These are phyloP conservation scores for Tolypocladium sp. DNA, from an alignment of 2,329 filamentous ascomycete species.

Conservation along the genomic window DNA sequence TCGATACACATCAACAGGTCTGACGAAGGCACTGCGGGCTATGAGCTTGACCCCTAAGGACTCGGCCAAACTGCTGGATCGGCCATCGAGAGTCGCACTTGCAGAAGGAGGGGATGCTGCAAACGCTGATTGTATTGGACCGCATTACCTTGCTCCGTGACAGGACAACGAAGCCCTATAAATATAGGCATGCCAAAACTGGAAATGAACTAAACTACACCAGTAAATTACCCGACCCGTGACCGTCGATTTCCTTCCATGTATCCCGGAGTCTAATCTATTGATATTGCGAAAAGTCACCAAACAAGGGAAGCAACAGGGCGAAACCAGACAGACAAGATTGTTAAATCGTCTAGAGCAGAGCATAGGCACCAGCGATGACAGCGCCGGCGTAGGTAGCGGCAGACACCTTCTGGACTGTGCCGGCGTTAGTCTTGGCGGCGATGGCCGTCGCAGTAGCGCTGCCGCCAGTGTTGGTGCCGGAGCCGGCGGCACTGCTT, in stretches of 20 bases:
- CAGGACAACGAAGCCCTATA: not conserved
- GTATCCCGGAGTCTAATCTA: not conserved
- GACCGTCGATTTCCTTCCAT: not conserved
- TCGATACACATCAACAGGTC: slow-evolving; percentile 7
- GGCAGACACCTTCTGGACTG: not conserved
- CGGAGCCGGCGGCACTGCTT: not conserved
- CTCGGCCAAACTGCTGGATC: not conserved
- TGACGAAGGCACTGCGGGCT: slow-evolving; percentile 16
- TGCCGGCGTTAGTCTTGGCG: not conserved
- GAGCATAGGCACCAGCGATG: not conserved
- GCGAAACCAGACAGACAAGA: not conserved
- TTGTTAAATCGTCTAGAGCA: not conserved
- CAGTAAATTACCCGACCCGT: not conserved
- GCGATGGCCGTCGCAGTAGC: not conserved
- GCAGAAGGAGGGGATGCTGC: not conserved
- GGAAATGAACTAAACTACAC: not conserved
- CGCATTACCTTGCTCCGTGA: not conserved
- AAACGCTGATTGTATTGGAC: not conserved
- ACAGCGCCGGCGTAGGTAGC: not conserved
- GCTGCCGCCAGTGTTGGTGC: slow-evolving; percentile 1
- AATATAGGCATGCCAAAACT: not conserved
- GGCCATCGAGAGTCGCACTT: not conserved
- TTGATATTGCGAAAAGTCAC: not conserved
- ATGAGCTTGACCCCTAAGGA: slow-evolving; percentile 3
- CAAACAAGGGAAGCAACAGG: not conserved